phyloP scores from a whole-genome alignment of 345 rosid genomes.

The Barbarea vulgaris region DNA sequence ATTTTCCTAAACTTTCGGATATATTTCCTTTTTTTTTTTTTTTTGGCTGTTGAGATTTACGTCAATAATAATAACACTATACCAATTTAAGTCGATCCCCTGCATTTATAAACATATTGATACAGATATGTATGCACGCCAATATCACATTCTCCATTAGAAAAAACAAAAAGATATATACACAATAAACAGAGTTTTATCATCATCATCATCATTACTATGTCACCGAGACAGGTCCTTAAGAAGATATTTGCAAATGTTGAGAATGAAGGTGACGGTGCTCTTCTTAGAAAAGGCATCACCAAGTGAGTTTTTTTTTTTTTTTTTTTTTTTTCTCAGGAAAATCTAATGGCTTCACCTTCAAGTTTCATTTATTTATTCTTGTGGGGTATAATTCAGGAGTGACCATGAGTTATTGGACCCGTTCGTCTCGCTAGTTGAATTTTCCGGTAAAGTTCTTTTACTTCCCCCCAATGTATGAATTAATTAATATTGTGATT shows the following conservation, averaged over 20 bases:
- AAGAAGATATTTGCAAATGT: conserved; percentile 66
- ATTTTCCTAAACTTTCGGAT: background rate
- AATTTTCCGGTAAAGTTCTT: conserved; percentile 59
- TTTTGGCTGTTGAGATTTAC: background rate
- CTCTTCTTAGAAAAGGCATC: conserved; percentile 75
- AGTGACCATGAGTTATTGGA: conserved; percentile 67
- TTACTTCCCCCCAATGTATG: background rate
- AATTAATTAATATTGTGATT: background rate
- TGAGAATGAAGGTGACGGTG: conserved; percentile 75
- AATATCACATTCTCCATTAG: background rate
- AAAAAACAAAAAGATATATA: background rate
- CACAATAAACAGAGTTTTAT: background rate
- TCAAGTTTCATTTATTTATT: conserved; percentile 2
- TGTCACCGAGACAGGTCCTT: conserved; percentile 55
- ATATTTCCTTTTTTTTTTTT: background rate
- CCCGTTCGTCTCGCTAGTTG: conserved; percentile 83
- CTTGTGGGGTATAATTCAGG: conserved; percentile 45
- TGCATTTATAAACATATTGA: background rate
- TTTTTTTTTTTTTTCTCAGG: background rate
- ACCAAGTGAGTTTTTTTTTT: conserved; percentile 52
- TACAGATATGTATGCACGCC: background rate
- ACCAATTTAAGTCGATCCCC: background rate
- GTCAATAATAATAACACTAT: background rate
- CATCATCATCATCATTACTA: background rate
- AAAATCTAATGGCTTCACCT: background rate